These are phyloP conservation scores for Ramularia endophylla DNA, from an alignment of 2,329 filamentous ascomycete species.

Conservation along the genomic window DNA sequence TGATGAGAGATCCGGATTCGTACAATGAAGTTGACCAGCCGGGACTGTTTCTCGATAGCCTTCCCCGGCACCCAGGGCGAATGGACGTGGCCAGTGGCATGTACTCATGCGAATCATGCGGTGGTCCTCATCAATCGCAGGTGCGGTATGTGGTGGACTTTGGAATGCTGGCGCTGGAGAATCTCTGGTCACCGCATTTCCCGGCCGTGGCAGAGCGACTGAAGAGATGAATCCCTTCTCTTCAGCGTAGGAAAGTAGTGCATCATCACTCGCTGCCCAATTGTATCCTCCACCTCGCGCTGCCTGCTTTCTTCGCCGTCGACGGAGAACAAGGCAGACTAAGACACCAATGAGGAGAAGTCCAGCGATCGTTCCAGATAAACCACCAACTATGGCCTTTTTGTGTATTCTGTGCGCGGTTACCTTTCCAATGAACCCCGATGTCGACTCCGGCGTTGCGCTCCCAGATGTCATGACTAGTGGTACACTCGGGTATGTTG, in stretches of 20 bases:
- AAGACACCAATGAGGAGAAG: slow-evolving; percentile 25
- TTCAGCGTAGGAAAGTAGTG: slow-evolving; percentile 6
- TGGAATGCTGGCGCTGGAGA: too few species aligned
- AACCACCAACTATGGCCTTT: slow-evolving; percentile 26
- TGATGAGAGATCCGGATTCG: slow-evolving; percentile 27
- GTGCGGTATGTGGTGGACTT: neutral
- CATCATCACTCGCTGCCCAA: slow-evolving; percentile 6
- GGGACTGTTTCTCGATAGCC: slow-evolving; percentile 27
- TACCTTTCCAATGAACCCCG: too few species aligned
- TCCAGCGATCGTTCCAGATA: slow-evolving; percentile 27
- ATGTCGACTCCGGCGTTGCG: too few species aligned
- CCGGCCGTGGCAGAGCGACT: neutral
- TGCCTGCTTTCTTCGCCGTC: slow-evolving; percentile 15
- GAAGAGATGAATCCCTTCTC: slow-evolving; percentile 6
- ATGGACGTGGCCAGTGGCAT: slow-evolving; percentile 30
- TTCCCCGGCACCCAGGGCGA: slow-evolving; percentile 27
- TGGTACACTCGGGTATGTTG: too few species aligned
- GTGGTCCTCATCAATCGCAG: slow-evolving; percentile 27
- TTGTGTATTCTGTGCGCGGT: slow-evolving; percentile 11
- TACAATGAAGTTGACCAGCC: slow-evolving; percentile 26
- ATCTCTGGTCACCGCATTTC: neutral
- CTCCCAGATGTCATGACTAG: too few species aligned
- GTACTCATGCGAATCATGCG: slow-evolving; percentile 30
- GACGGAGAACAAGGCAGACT: slow-evolving; percentile 22
- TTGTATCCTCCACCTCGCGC: slow-evolving; percentile 6